Evolutionary conservation across 164 flowering plant genomes (phyloP), one percentile per base, ranked within the genome.

Genomic region (Aristolochia fimbriata): DNA sequence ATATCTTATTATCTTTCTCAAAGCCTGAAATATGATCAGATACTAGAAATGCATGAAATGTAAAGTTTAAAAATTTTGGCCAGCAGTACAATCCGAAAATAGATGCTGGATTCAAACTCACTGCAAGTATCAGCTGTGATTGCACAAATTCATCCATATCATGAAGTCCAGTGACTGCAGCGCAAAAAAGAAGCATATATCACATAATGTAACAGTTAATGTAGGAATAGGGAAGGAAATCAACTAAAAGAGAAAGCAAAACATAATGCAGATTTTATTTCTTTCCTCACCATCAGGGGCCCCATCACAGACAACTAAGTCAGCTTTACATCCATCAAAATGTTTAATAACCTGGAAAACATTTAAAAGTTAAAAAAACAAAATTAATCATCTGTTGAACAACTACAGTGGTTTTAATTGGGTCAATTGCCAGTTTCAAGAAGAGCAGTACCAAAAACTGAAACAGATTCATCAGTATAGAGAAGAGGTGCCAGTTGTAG

Each of bases 91-190:
- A 37, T 3, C 43, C 8, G 43, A 10, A 37, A 37, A 37, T 7
- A 37, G 43, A 37, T 37, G 43, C 43, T 10, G 50, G 41, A 58
- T 27, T 37, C 23, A 25, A 53, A 72, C 83, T 82, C 58, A 91
- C 98, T 20, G 96, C 96, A 43, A 92, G 76, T 58, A 92, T 92
- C 51, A 92, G 96, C 70, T 89, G 96, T 2, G 95, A 89, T 70
- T 90, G 97, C 62, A 90, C 99, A 78, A 88, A 93, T 73, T 90
- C 97, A 73, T 93, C 96, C 96, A 90, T 88, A 76, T 93, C 99
- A 80, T 90, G 99, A 66, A 93, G 97, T 52, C 99, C 97, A 51
- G 97, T 90, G 55, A 93, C 92, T 87, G 87, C 75, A 80, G 62
- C 55, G 62, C 55, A 56, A 56, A 15, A 24, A 30, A 56, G 0